A percentile compares a stretch with the other conserved stretches of the same genome.
Conservation (phyloP, 2,329 filamentous ascomycete species). For the Corinectria fuckeliana region DNA sequence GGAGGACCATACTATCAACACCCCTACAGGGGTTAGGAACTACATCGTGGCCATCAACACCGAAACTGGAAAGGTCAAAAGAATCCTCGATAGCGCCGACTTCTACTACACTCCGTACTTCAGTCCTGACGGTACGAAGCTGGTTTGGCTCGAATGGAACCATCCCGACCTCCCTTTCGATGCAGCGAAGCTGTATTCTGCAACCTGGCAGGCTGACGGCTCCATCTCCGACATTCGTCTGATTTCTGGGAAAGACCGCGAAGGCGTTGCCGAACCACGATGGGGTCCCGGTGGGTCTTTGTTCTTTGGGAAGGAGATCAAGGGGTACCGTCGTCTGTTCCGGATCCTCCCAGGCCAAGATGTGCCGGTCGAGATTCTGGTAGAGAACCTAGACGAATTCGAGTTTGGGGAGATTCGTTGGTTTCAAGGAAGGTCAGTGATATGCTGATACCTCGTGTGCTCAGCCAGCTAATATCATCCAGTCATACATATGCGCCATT, state of each 20-base stretch:
- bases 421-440: constrained; percentile 41
- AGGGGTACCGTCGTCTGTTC: constrained; percentile 56
- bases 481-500: constrained; percentile 51
- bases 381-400: constrained; percentile 49
- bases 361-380: constrained; percentile 38
- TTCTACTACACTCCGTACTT: constrained; percentile 61
- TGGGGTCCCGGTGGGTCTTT: constrained; percentile 58
- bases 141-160: constrained; percentile 62
- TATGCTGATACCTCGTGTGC: background rate
- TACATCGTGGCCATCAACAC: constrained; percentile 49
- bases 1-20: constrained; percentile 54
- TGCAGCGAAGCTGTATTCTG: constrained; percentile 51
- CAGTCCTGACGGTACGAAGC: constrained; percentile 51
- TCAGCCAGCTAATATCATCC: constrained; percentile 2
- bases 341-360: constrained; percentile 40
- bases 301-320: constrained; percentile 55
- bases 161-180: constrained; percentile 61
- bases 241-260: constrained; percentile 50
- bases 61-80: constrained; percentile 48
- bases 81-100: constrained; percentile 53
- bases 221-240: constrained; percentile 40
- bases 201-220: constrained; percentile 47
- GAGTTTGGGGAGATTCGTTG: constrained; percentile 47
- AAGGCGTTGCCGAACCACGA: constrained; percentile 56
- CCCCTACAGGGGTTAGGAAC: constrained; percentile 43